Base-by-base conservation (phyloP, 2,329 filamentous ascomycete species). In the Periconia sp. region DNA sequence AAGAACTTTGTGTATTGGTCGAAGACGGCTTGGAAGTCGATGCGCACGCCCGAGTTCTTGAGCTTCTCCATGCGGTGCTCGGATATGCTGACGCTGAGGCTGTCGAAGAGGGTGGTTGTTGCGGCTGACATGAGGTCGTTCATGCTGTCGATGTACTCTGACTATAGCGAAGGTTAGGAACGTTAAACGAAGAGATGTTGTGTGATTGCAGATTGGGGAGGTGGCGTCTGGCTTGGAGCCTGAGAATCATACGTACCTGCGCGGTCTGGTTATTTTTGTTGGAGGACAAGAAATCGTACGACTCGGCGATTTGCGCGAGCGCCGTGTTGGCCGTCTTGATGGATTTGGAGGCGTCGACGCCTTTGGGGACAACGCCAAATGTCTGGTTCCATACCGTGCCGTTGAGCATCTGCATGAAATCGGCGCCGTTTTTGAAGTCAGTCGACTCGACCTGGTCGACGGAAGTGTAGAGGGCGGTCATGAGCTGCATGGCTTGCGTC, bases 401-500 rank as follows among this genome's bases (percentile, higher is more conserved):
- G 37, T 65, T 61, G 20, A 64, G 41, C 0, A 41, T 45, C 1
- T 53, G 41, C 13, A 50, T 48, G 20, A 60, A 52, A 14, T 58
- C 54, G 11, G 33, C 20, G 37, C 55, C 60, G 9, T 18, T 49
- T 15, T 41, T 37, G 15, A 56, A 55, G 6, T 57, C 27, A 13
- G 40, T 43, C 17, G 19, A 19, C 9, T 57, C 20, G 8, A 52
- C 42, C 7, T 52, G 45, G 27, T 44, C 6, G 44, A 54, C 52
- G 33, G 18, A 30, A 27, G 47, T 50, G 17, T 52, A 50, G 11
- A 65, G 47, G 23, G 49, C 55, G 37, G 53, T 52, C 18, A 64
- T 53, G 15, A 60, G 62, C n/a, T 55, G 47, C 8, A 70, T 53
- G n/a, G 64, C 65, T 40, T 68, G 65, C 11, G 62, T 54, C 68